Conservation (phyloP, 257 asterid species). For the Solanum etuberosum region DNA sequence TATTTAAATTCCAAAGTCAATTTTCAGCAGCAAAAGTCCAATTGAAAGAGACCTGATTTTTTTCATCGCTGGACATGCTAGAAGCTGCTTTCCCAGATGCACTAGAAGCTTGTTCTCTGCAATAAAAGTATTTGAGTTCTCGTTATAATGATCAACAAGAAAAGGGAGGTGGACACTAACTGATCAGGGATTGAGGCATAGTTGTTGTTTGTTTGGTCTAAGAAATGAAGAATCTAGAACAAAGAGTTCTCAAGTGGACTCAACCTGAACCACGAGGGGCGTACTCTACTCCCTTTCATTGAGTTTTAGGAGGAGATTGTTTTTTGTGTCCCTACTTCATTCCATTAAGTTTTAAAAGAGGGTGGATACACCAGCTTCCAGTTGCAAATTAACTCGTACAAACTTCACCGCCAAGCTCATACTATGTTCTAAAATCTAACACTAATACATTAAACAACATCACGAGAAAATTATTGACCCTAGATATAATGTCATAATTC, state of each 20-base stretch:
- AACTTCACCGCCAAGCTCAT: not conserved
- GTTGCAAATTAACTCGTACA: not conserved
- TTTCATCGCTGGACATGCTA: constrained; percentile 89
- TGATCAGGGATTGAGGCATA: not conserved
- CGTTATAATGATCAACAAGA: not conserved
- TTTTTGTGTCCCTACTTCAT: not conserved
- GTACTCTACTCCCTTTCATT: not conserved
- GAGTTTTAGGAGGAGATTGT: not conserved
- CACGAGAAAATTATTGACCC: not conserved
- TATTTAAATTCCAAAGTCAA: not conserved
- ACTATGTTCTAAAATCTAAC: not conserved
- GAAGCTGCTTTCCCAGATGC: constrained; percentile 86
- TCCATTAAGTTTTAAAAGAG: not conserved
- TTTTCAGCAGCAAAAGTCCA: not conserved
- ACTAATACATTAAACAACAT: not conserved
- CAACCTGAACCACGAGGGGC: not conserved
- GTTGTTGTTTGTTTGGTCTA: not conserved
- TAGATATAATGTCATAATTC: not conserved
- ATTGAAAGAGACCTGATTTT: constrained; percentile 51
- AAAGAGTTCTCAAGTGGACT: not conserved
- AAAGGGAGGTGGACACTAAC: not conserved
- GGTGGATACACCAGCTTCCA: not conserved
- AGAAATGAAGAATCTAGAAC: not conserved
- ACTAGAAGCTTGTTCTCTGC: constrained; percentile 91
- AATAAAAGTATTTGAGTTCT: not conserved